phyloP scores from a whole-genome alignment of 768 basidiomycete genomes.

The Dioszegia aurantiaca region DNA sequence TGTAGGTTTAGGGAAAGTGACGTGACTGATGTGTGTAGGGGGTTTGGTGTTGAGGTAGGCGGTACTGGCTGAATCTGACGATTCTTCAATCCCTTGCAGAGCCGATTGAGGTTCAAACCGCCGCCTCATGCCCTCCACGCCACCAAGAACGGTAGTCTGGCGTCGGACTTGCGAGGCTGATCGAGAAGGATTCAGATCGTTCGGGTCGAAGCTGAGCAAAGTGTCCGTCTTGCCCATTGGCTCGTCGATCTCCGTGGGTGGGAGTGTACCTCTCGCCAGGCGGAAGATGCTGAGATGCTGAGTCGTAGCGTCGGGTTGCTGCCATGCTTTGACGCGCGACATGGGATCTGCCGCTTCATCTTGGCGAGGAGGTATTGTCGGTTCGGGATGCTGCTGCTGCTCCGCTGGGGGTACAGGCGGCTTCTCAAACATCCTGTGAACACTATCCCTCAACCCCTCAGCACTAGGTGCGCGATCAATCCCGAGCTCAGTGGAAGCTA shows the following conservation, averaged over 20 bases:
- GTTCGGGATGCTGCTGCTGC: neutral
- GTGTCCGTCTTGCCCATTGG: constrained; percentile 21
- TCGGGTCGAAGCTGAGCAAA: constrained; percentile 43
- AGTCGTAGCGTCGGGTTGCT: constrained; percentile 23
- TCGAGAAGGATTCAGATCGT: constrained; percentile 48
- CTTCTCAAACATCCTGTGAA: constrained; percentile 38
- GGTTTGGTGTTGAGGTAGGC: constrained; percentile 1
- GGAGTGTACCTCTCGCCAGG: neutral
- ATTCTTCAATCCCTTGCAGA: constrained; percentile 6
- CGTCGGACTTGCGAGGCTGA: constrained; percentile 48
- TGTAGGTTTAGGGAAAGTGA: constrained; percentile 44
- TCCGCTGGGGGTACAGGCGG: neutral
- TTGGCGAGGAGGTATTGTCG: neutral
- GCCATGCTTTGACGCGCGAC: constrained; percentile 30
- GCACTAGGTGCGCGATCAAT: constrained; percentile 5
- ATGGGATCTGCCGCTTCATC: constrained; percentile 7
- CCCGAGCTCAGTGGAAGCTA: constrained; percentile 19
- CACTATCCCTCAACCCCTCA: constrained; percentile 27
- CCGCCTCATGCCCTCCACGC: neutral
- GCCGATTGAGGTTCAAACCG: neutral
- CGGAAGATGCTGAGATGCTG: constrained; percentile 38
- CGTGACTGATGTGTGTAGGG: constrained; percentile 41
- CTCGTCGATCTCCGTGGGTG: constrained; percentile 10
- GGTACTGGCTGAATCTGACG: neutral
- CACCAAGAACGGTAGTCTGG: constrained; percentile 10